These are phyloP conservation scores for Mucor irregularis DNA, from an alignment of 371 early-diverging fungal species.

Conservation along the genomic window DNA sequence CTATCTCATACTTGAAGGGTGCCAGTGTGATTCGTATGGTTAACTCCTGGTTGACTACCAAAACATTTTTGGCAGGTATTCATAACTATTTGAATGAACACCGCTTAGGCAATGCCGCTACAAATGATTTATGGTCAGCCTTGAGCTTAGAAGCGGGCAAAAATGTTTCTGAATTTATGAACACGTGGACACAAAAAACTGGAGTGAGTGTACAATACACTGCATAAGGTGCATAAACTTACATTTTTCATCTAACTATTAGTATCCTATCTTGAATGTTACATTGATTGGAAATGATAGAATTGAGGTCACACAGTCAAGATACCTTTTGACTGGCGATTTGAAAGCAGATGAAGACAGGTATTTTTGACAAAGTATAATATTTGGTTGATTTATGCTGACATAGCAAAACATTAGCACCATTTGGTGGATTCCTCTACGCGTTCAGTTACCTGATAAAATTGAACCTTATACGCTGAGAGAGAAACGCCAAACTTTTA, in stretches of 20 bases:
- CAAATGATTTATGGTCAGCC: conserved; percentile 81
- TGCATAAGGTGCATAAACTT: no score
- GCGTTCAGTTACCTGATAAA: conserved; percentile 31
- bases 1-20: conserved; percentile 90
- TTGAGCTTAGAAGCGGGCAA: conserved; percentile 69
- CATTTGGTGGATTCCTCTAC: conserved; percentile 79
- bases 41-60: conserved; percentile 73
- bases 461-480: conserved; percentile 24
- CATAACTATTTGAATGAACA: conserved; percentile 78
- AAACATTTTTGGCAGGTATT: conserved; percentile 77
- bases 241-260: no score
- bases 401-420: conserved; percentile 51
- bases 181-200: conserved; percentile 83
- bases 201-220: conserved; percentile 70
- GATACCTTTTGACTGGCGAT: conserved; percentile 80
- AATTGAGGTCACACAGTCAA: conserved; percentile 62
- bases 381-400: background rate
- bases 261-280: conserved; percentile 77
- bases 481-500: conserved; percentile 28
- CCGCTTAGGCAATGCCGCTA: conserved; percentile 82
- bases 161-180: conserved; percentile 81
- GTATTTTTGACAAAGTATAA: background rate
- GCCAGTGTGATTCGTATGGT: conserved; percentile 93
- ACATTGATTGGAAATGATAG: conserved; percentile 36
- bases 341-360: conserved; percentile 47